Base-by-base conservation (phyloP, 2,329 filamentous ascomycete species). In the Fusarium musae region DNA sequence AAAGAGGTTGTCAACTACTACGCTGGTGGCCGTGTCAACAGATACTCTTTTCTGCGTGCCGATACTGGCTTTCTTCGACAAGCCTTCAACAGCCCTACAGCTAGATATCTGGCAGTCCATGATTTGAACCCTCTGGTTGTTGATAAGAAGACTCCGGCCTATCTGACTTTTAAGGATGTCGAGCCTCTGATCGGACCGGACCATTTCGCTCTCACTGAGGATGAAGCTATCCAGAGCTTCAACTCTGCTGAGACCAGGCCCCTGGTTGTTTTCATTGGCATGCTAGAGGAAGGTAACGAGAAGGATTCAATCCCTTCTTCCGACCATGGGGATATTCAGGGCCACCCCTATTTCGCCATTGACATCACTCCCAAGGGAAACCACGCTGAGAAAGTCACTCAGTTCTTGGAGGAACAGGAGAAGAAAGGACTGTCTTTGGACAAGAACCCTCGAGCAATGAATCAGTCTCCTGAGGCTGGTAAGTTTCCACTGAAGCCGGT, bases 1-100 rank as follows among this genome's bases (percentile, higher is more conserved):
- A 91, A 89, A 75, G 93, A 96, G 83, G 86, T 93, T 70, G 88
- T 92, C 79, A 96, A 96, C 83, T 96, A 96, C 88, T 96, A 95
- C 83, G 90, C 93, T 56, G 92, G 93, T 75, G 92, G 89, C 61
- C 92, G 91, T 11, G 83, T 96, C 64, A 96, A 96, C 84, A 91
- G 93, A 50, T 88, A 95, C 52, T 93, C 92, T 21, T 96, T 96
- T 82, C 86, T 96, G 32, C 91, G 93, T 50, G 83, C 86, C 49
- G 92, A 96, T 81, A 85, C 91, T 74, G 80, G 81, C n/a, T 96
- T 96, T 80, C 87, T 96, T 59, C 87, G 87, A 37, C 83, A 86
- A 32, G 93, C 93, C 9, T 89, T 94, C 71, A 84, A 85, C 23
- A 90, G 93, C 80, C 89, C 91, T 0, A 85, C 86, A 16, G 87